Evolutionary conservation across 768 basidiomycete genomes (phyloP).

Genomic region (Chiua virens): DNA sequence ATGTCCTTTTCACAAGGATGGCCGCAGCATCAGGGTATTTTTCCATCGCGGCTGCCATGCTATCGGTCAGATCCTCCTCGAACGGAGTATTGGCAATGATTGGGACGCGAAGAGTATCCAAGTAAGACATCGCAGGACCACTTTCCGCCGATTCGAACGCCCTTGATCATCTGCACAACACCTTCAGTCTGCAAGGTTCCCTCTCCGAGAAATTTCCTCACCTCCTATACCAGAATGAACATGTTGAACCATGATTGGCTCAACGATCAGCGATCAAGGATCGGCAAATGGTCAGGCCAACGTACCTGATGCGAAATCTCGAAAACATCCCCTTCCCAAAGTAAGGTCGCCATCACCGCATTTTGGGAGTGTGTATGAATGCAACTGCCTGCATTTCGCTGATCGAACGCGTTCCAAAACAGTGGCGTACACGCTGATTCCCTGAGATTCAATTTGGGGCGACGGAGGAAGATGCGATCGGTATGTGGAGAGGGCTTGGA

Average conservation of each 20-base stretch:
- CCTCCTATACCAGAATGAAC: constrained; percentile 40
- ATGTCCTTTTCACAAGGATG: constrained; percentile 74
- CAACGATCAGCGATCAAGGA: constrained; percentile 2
- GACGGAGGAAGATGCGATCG: constrained; percentile 76
- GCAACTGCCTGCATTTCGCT: constrained; percentile 78
- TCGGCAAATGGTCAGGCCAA: neutral
- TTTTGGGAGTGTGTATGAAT: constrained; percentile 92
- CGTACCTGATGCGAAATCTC: constrained; percentile 78
- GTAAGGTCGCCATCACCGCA: constrained; percentile 83
- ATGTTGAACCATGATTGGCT: neutral
- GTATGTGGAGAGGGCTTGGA: constrained; percentile 51
- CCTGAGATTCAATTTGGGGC: constrained; percentile 68
- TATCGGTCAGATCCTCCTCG: constrained; percentile 85
- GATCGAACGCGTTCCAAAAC: constrained; percentile 89
- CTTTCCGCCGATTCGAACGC: constrained; percentile 74
- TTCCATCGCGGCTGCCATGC: constrained; percentile 84
- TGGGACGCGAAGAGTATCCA: constrained; percentile 82
- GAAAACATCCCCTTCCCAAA: constrained; percentile 71
- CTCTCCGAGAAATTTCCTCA: neutral
- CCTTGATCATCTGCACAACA: constrained; percentile 82
- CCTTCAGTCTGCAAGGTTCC: neutral
- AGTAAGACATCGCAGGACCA: constrained; percentile 75
- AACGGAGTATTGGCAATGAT: constrained; percentile 92
- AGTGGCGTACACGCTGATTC: constrained; percentile 88
- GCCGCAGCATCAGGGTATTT: constrained; percentile 78